Evolutionary conservation across 140 eudicot species (phyloP), one percentile per base, ranked within the genome.

Genomic region (Cichorium intybus): DNA sequence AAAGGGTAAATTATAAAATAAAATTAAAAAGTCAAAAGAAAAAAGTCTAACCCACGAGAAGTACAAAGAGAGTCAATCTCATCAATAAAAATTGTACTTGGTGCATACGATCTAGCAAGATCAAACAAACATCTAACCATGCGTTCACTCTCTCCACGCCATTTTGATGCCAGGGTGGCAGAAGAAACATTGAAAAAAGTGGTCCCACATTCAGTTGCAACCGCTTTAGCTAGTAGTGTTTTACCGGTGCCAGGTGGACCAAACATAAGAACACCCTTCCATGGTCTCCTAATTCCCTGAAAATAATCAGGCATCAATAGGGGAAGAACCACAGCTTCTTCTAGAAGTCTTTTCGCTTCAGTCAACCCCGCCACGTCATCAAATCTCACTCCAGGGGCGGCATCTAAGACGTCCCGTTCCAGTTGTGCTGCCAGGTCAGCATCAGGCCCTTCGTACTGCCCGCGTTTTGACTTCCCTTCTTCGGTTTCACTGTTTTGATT

Each of bases 191-290:
- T 93, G 67, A 93, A 93, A 80, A 93, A 93, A 2, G 99, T 93
- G 28, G 99, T 93, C 23, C 99, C 99, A 77, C 99, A 93, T 73
- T 93, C 99, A 3, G 99, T 93, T 3, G 99, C 99, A 76, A 93
- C 99, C 15, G 99, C 99, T 82, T 93, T 93, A 27, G 99, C 99
- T 71, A 93, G 83, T 26, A 93, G 94, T 21, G 99, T 93, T 80
- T 93, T 93, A 57, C 99, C 99, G 29, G 99, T 93, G 58, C 99
- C 99, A 46, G 99, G 99, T 75, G 99, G 99, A 33, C 99, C 99
- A 84, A 93, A 93, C 99, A 93, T 93, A 33, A 93, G 97, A 29
- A 93, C 97, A 58, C 99, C 99, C 75, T 93, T 93, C 99, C 99
- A 93, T 15, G 99, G 99, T 74, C 99, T 88, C 68, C 97, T 87